Conservation (phyloP, 2,329 filamentous ascomycete genomes). For the Blumeria hordei region DNA sequence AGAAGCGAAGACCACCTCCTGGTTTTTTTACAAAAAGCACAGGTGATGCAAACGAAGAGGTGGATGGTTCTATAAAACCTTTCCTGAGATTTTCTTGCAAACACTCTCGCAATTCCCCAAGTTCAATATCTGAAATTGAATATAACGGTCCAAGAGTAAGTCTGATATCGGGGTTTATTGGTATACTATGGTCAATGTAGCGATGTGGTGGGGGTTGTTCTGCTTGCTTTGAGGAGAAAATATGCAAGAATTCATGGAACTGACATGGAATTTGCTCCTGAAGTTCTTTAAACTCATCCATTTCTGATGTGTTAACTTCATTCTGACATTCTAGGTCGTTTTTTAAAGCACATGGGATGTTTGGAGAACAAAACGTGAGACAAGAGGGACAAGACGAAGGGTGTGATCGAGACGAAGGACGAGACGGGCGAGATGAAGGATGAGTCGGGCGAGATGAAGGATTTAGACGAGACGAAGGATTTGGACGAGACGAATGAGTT, state of each 20-base stretch:
- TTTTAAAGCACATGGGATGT: background rate
- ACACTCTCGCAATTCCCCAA: background rate
- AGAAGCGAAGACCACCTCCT: background rate
- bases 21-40: background rate
- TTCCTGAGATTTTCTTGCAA: constrained; percentile 1
- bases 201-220: background rate
- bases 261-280: background rate
- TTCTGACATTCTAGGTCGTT: background rate
- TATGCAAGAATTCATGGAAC: background rate
- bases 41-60: background rate
- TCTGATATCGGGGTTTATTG: background rate
- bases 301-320: background rate
- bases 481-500: background rate
- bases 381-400: too few relatives aligned
- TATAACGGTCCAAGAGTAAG: background rate
- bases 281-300: background rate
- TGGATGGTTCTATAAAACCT: background rate
- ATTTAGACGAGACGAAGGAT: background rate
- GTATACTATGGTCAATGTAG: background rate
- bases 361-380: background rate
- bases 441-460: too few relatives aligned
- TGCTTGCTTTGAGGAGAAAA: background rate
- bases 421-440: too few relatives aligned
- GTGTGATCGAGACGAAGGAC: too few relatives aligned
- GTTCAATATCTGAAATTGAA: background rate